phyloP scores from a whole-genome alignment of 2,329 filamentous ascomycete genomes.

The Cladosporium phlei region DNA sequence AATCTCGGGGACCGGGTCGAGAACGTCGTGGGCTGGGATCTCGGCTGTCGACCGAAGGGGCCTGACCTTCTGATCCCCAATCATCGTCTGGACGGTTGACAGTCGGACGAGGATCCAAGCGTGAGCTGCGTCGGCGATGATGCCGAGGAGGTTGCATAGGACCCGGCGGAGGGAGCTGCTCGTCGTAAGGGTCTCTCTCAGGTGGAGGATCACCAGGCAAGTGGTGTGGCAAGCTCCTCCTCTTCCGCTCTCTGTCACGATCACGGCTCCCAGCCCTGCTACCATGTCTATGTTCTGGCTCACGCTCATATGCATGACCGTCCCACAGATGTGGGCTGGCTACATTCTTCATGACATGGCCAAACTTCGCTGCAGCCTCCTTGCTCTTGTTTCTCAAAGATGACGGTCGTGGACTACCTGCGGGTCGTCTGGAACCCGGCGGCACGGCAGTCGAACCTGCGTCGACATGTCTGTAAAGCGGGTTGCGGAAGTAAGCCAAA shows the following conservation, averaged over 20 bases:
- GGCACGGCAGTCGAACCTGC: slow-evolving; percentile 41
- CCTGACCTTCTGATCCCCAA: slow-evolving; percentile 3
- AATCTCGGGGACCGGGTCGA: slow-evolving; percentile 17
- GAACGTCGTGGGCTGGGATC: slow-evolving; percentile 14
- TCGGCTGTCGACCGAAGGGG: slow-evolving; percentile 4
- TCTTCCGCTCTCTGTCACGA: slow-evolving; percentile 17
- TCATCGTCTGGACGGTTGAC: slow-evolving; percentile 6
- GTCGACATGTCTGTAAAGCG: slow-evolving; percentile 44
- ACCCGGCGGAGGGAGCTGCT: slow-evolving; percentile 2
- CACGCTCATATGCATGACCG: slow-evolving; percentile 17
- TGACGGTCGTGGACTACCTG: slow-evolving; percentile 29
- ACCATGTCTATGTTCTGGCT: slow-evolving; percentile 8
- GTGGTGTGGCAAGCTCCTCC: slow-evolving; percentile 20
- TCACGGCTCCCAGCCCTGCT: slow-evolving; percentile 23
- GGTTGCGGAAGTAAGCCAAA: slow-evolving; percentile 46
- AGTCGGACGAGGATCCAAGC: slow-evolving; percentile 3
- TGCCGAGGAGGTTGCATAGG: slow-evolving; percentile 7
- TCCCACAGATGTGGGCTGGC: slow-evolving; percentile 35
- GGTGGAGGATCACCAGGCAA: slow-evolving; percentile 9
- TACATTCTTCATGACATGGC: slow-evolving; percentile 32
- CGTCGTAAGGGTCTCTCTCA: slow-evolving; percentile 6
- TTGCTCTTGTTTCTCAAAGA: slow-evolving; percentile 31
- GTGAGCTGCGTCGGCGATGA: slow-evolving; percentile 7
- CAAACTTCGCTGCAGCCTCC: slow-evolving; percentile 32
- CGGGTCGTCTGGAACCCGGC: slow-evolving; percentile 32